These are phyloP conservation scores for Penicillium decumbens DNA, from an alignment of 2,329 filamentous ascomycete genomes.

Conservation along the genomic window DNA sequence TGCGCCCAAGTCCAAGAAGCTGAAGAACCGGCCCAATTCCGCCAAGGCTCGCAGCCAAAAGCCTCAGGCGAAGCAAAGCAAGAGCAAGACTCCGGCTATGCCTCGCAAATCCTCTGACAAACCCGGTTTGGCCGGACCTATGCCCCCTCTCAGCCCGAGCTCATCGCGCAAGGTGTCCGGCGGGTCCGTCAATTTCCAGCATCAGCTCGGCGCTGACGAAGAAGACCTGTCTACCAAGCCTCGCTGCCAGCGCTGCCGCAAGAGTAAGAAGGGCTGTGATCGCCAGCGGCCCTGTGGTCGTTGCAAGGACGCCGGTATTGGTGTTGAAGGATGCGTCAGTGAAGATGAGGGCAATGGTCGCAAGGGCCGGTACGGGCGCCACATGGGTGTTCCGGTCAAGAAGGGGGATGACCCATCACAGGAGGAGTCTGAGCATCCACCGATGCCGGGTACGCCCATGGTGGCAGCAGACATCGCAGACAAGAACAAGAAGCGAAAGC, in stretches of 20 bases:
- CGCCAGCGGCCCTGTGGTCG: constrained; percentile 90
- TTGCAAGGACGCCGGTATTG: constrained; percentile 93
- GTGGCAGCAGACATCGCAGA: constrained; percentile 41
- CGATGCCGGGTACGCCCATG: constrained; percentile 31
- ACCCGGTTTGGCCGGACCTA: constrained; percentile 13
- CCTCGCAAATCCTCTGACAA: constrained; percentile 40
- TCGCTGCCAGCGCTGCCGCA: constrained; percentile 94
- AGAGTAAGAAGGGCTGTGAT: constrained; percentile 99
- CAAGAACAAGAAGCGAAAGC: constrained; percentile 67
- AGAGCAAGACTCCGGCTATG: constrained; percentile 36
- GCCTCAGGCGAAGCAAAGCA: constrained; percentile 26
- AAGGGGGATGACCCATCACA: constrained; percentile 46
- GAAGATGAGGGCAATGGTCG: constrained; percentile 97
- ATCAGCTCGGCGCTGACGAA: constrained; percentile 63
- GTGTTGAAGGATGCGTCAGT: constrained; percentile 88
- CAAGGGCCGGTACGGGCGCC: constrained; percentile 79
- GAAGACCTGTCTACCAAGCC: constrained; percentile 93
- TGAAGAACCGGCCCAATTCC: constrained; percentile 46
- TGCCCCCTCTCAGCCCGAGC: constrained; percentile 36
- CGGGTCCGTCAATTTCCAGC: constrained; percentile 61
- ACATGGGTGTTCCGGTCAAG: constrained; percentile 65
- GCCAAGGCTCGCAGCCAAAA: constrained; percentile 31
- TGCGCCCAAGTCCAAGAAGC: constrained; percentile 49
- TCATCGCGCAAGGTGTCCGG: constrained; percentile 51
- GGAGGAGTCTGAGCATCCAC: constrained; percentile 52